Conservation (phyloP, 176 grass and related monocot genomes). For the Bonia amplexicaulis region DNA sequence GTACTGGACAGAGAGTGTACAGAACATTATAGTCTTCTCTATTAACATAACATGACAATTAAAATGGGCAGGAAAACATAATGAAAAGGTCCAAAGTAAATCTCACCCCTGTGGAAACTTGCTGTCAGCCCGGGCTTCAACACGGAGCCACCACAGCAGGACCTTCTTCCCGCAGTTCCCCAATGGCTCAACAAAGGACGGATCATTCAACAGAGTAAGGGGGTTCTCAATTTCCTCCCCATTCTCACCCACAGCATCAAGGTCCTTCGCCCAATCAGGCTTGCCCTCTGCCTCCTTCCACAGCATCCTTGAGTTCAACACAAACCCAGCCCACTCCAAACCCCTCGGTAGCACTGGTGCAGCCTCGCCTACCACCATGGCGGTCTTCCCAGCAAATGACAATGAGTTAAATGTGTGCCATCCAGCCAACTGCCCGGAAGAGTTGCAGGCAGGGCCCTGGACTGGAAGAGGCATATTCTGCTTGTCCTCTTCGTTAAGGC, state of each 20-base stretch:
- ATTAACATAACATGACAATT: neutral
- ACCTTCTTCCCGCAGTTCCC: conserved; percentile 93
- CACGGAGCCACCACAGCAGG: conserved; percentile 91
- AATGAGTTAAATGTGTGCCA: conserved; percentile 85
- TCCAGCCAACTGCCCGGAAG: conserved; percentile 62
- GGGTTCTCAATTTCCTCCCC: conserved; percentile 85
- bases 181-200: conserved; percentile 76
- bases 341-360: conserved; percentile 61
- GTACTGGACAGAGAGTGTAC: neutral
- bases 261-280: conserved; percentile 93
- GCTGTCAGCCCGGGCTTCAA: conserved; percentile 86
- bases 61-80: neutral
- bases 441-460: conserved; percentile 89
- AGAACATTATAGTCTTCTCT: neutral
- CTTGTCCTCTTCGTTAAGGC: conserved; percentile 66
- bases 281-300: conserved; percentile 89
- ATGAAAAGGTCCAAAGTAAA: neutral
- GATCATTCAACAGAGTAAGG: conserved; percentile 68
- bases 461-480: conserved; percentile 70
- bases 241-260: conserved; percentile 78
- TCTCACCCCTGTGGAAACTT: conserved; percentile 90
- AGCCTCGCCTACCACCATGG: conserved; percentile 57
- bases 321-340: conserved; percentile 92
- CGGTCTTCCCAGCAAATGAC: conserved; percentile 51
- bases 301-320: conserved; percentile 78